These are phyloP conservation scores for Colletotrichum tabaci DNA, from an alignment of 2,329 filamentous ascomycete genomes.

Conservation along the genomic window DNA sequence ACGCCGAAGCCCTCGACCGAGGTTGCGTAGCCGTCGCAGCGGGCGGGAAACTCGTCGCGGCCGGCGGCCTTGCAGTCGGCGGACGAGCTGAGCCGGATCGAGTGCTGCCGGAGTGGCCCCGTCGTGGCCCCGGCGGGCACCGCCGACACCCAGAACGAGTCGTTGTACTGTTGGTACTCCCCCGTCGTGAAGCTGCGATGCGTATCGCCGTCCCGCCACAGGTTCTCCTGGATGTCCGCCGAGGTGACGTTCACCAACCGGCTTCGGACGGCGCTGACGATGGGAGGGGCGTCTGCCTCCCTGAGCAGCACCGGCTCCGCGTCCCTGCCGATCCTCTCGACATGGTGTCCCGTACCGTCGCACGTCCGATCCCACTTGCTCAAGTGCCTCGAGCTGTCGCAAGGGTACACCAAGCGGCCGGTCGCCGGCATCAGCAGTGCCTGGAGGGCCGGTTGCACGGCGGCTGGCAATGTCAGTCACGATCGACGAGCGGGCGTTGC, in stretches of 20 bases:
- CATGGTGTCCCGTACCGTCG: slow-evolving; percentile 1
- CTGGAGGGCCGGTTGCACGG: slow-evolving; percentile 35
- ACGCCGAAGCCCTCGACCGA: slow-evolving; percentile 36
- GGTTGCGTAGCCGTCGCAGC: slow-evolving; percentile 32
- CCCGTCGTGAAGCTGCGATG: slow-evolving; percentile 32
- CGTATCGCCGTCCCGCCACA: slow-evolving; percentile 35
- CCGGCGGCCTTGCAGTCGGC: slow-evolving; percentile 18
- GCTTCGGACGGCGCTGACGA: slow-evolving; percentile 22
- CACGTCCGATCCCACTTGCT: slow-evolving; percentile 35
- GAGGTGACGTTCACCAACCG: slow-evolving; percentile 33
- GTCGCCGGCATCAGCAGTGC: slow-evolving; percentile 33
- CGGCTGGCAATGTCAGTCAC: slow-evolving; percentile 17
- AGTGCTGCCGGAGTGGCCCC: slow-evolving; percentile 39
- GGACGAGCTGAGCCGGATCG: slow-evolving; percentile 37
- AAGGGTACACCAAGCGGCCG: slow-evolving; percentile 30
- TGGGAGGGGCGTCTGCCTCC: slow-evolving; percentile 8
- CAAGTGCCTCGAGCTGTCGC: slow-evolving; percentile 21
- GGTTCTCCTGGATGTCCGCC: slow-evolving; percentile 33
- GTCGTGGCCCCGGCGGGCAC: slow-evolving; percentile 33
- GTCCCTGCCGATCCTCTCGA: slow-evolving; percentile 31
- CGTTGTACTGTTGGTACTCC: slow-evolving; percentile 25
- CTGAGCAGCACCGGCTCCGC: slow-evolving; percentile 31
- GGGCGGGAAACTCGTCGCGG: slow-evolving; percentile 29
- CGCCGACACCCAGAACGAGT: slow-evolving; percentile 39
- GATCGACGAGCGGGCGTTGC: background rate